Percentiles rank a stretch among this genome's conserved stretches.
Evolutionary conservation across 768 basidiomycete species (phyloP).

Genomic region (Auricularia heimuer): DNA sequence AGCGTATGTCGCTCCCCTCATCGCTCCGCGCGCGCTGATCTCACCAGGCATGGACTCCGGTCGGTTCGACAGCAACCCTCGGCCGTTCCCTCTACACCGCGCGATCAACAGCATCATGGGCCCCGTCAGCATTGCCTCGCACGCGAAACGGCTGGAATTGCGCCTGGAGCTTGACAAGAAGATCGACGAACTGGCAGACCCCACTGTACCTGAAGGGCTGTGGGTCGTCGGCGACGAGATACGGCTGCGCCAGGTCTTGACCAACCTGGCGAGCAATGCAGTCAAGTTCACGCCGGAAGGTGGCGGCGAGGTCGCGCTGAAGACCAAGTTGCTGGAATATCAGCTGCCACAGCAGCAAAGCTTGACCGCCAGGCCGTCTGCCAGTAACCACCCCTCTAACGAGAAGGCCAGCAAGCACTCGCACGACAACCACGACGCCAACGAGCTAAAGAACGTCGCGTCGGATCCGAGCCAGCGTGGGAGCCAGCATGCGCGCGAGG

Average conservation of each 20-base stretch:
- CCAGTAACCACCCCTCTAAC: background rate
- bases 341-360: background rate
- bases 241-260: slow-evolving; percentile 27
- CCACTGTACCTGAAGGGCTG: slow-evolving; percentile 6
- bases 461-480: background rate
- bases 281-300: slow-evolving; percentile 18
- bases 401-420: background rate
- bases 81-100: slow-evolving; percentile 17
- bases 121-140: slow-evolving; percentile 16
- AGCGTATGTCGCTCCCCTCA: slow-evolving; percentile 2
- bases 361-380: background rate
- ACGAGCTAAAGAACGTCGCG: background rate
- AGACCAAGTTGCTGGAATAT: background rate
- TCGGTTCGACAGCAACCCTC: slow-evolving; percentile 2
- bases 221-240: slow-evolving; percentile 35
- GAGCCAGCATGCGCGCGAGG: slow-evolving; percentile 4
- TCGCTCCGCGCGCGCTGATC: background rate
- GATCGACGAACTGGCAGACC: slow-evolving; percentile 26
- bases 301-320: slow-evolving; percentile 13
- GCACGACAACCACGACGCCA: background rate
- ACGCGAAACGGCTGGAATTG: slow-evolving; percentile 20
- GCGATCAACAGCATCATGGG: slow-evolving; percentile 20
- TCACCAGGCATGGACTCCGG: background rate
- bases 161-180: slow-evolving; percentile 25
- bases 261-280: slow-evolving; percentile 31